Evolutionary conservation across 2,329 filamentous ascomycete species (phyloP), one percentile per base, ranked within the genome.

Genomic region (Cordyceps pruinosa): DNA sequence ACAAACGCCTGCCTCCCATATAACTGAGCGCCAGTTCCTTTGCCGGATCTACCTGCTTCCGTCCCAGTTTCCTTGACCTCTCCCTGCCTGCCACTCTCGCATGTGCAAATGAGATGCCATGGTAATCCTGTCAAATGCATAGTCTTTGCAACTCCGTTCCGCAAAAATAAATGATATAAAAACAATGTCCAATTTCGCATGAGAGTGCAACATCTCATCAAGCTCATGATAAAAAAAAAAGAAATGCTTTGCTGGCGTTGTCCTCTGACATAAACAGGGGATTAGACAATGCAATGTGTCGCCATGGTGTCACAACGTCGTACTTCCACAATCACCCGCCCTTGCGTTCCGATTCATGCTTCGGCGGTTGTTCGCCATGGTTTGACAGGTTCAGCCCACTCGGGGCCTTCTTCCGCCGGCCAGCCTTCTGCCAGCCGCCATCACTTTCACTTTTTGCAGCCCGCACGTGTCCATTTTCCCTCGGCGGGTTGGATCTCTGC

Each of bases 271-370:
- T 34, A 25, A 30, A 50, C 26, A 46, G 28, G 35, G 35, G n/a
- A 17, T 34, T 17, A 25, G 32, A 55, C 52, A 17, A 35, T 28
- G 44, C 15, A 39, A n/a, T n/a, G n/a, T n/a, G n/a, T n/a, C n/a
- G n/a, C n/a, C n/a, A n/a, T n/a, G n/a, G n/a, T n/a, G n/a, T n/a
- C n/a, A n/a, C n/a, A n/a, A n/a, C n/a, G n/a, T 37, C 41, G 15
- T 3, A 15, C 23, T 25, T 42, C 26, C 34, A 34, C 32, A 56
- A 32, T 79, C 74, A 86, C 49, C 84, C 84, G 2, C 84, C 84
- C 64, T 86, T 86, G 58, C 84, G 79, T 59, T 86, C 83, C 2
- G 77, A 79, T 13, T 81, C 79, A 54, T 83, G 77, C 68, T 77
- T 82, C 3, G 84, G 84, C 21, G 72, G 72, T 66, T 77, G 75